Percentiles rank a stretch among this genome's conserved stretches.
Evolutionary conservation across 352 stramenopile genomes (phyloP).

Genomic region (Pythium utonaiense): DNA sequence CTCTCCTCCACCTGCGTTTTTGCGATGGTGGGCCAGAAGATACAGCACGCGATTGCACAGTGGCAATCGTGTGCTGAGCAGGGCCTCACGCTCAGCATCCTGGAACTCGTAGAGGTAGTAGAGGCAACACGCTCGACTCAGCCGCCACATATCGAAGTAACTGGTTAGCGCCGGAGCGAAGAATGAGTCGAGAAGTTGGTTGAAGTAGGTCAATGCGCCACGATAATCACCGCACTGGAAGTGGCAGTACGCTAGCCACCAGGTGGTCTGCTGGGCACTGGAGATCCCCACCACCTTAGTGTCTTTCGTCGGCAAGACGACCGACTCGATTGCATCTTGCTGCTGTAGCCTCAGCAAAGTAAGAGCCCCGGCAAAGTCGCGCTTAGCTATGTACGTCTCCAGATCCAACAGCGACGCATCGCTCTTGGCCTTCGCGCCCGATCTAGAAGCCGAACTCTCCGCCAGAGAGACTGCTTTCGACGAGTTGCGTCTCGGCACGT

Average conservation of each 20-base stretch:
- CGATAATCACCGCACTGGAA: conserved; percentile 54
- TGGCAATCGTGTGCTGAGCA: conserved; percentile 35
- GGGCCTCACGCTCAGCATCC: conserved; percentile 44
- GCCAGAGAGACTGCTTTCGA: not conserved
- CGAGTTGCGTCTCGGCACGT: not conserved
- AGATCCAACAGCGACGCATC: conserved; percentile 29
- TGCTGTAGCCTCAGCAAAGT: conserved; percentile 33
- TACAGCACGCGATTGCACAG: conserved; percentile 59
- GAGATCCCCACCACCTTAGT: not conserved
- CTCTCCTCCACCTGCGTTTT: conserved; percentile 29
- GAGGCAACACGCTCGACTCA: conserved; percentile 53
- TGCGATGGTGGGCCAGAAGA: conserved; percentile 39
- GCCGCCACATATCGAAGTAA: conserved; percentile 36
- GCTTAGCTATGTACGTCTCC: conserved; percentile 35
- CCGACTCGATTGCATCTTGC: conserved; percentile 18
- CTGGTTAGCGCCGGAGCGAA: conserved; percentile 2
- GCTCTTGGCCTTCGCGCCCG: not conserved
- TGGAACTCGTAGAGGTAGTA: conserved; percentile 48
- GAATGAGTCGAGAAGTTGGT: conserved; percentile 35
- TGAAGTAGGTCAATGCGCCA: conserved; percentile 40
- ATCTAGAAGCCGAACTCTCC: not conserved
- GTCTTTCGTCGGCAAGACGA: not conserved
- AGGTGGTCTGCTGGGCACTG: conserved; percentile 25
- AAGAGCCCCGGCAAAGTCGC: conserved; percentile 46
- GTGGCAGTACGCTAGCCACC: conserved; percentile 70